Percentiles rank a stretch among this genome's conserved stretches.
phyloP scores from a whole-genome alignment of 2,329 filamentous ascomycete species.

The Chaetomium sp. region DNA sequence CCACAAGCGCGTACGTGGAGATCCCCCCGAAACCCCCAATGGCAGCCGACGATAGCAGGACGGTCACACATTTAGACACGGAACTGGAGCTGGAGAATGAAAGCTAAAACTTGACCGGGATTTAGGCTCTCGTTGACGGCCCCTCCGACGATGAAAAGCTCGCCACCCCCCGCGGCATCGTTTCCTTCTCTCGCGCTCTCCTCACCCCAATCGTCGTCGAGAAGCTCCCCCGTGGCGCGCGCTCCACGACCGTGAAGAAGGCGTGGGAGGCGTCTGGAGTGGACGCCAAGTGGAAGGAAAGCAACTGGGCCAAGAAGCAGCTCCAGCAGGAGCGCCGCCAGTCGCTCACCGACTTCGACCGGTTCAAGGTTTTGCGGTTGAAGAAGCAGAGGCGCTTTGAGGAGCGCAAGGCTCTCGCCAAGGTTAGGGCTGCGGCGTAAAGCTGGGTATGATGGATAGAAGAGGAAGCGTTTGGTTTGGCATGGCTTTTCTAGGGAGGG shows the following conservation, averaged over 20 bases:
- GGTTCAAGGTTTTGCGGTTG: constrained; percentile 99
- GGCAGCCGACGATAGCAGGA: constrained; percentile 3
- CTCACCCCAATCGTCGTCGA: constrained; percentile 85
- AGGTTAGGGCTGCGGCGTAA: constrained; percentile 75
- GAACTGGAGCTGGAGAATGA: not conserved
- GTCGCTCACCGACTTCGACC: constrained; percentile 94
- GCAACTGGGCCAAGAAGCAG: constrained; percentile 91
- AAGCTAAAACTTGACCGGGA: constrained; percentile 27
- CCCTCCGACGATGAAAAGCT: constrained; percentile 74
- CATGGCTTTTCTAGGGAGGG: constrained; percentile 29
- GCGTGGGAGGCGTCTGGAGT: constrained; percentile 88
- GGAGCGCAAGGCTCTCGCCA: constrained; percentile 92
- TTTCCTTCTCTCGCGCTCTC: constrained; percentile 74
- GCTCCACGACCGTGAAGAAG: constrained; percentile 76
- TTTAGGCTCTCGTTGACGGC: constrained; percentile 90
- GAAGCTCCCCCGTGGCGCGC: constrained; percentile 77
- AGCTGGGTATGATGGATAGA: constrained; percentile 25
- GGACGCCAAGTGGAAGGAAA: constrained; percentile 87
- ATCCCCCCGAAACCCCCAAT: constrained; percentile 12
- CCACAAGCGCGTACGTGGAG: constrained; percentile 93
- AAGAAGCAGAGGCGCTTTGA: constrained; percentile 99
- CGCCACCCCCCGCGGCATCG: constrained; percentile 78
- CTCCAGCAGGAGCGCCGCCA: constrained; percentile 79
- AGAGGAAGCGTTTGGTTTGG: constrained; percentile 25
- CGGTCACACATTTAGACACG: no score